Conservation (phyloP, 176 grass and related monocot genomes). For the Dendrocalamus sinicus region DNA sequence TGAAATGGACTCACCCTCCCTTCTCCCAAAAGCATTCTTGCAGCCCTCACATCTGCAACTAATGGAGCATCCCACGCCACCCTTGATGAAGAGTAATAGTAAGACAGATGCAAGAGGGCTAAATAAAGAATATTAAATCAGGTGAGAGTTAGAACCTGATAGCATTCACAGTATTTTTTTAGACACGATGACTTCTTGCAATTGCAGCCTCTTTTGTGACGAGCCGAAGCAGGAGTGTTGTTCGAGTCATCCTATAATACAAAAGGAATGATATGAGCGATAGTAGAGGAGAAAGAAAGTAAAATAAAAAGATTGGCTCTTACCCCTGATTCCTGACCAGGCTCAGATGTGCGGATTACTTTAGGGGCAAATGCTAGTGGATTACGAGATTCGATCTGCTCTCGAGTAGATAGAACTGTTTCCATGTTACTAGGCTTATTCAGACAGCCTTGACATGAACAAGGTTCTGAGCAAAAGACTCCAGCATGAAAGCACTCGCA, state of each 20-base stretch:
- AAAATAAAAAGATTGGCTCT: constrained; percentile 31
- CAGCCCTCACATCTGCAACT: constrained; percentile 94
- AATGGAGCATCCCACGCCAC: constrained; percentile 87
- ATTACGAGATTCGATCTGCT: constrained; percentile 97
- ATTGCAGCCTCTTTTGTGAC: constrained; percentile 98
- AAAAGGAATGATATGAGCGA: constrained; percentile 40
- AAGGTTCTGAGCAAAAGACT: constrained; percentile 97
- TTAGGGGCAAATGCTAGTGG: constrained; percentile 99
- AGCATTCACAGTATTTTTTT: constrained; percentile 99
- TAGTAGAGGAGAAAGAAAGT: constrained; percentile 29
- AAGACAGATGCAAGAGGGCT: constrained; percentile 33
- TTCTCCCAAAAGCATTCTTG: constrained; percentile 94
- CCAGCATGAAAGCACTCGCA: constrained; percentile 98
- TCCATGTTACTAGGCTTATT: constrained; percentile 82
- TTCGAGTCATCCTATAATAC: constrained; percentile 73
- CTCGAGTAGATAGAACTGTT: constrained; percentile 80
- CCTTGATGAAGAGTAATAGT: constrained; percentile 65
- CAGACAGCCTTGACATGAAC: constrained; percentile 83
- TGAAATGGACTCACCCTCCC: constrained; percentile 70
- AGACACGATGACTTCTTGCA: constrained; percentile 95
- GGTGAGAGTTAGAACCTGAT: constrained; percentile 66
- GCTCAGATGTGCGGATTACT: constrained; percentile 81
- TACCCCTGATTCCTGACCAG: constrained; percentile 75
- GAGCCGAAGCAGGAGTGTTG: constrained; percentile 94
- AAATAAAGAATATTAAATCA: constrained; percentile 42